Conservation (phyloP, 1,284 basidiomycete genomes). For the Puccinia horiana region DNA sequence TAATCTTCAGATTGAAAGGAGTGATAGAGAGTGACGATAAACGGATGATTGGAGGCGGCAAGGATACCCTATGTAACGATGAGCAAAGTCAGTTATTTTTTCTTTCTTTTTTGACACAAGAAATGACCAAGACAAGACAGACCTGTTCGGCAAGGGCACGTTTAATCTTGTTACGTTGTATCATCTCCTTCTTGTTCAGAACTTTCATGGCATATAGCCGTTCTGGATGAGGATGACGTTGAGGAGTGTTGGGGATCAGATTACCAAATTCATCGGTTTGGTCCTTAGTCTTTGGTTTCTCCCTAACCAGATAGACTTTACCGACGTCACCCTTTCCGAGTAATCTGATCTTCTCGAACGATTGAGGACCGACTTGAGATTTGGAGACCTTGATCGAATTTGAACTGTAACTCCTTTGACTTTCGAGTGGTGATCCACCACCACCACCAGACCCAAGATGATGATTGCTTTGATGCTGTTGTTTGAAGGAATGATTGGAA, state of each 20-base stretch:
- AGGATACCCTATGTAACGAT: slow-evolving; percentile 77
- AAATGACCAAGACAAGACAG: background rate
- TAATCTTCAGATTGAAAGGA: slow-evolving; percentile 97
- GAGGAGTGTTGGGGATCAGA: background rate
- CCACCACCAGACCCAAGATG: background rate
- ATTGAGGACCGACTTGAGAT: slow-evolving; percentile 86
- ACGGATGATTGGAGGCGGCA: slow-evolving; percentile 92
- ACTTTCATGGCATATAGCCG: slow-evolving; percentile 64
- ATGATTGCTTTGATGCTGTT: background rate
- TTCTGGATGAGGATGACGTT: background rate
- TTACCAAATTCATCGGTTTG: slow-evolving; percentile 62
- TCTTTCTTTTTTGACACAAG: background rate
- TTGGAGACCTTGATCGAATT: slow-evolving; percentile 83
- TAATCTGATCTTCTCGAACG: slow-evolving; percentile 91
- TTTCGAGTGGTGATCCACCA: slow-evolving; percentile 57
- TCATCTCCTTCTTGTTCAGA: slow-evolving; percentile 95
- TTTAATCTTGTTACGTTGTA: slow-evolving; percentile 97
- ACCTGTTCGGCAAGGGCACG: slow-evolving; percentile 87
- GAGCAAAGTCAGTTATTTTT: no score
- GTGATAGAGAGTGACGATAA: slow-evolving; percentile 95
- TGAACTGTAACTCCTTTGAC: slow-evolving; percentile 90
- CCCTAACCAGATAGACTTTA: slow-evolving; percentile 89
- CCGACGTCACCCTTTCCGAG: slow-evolving; percentile 94
- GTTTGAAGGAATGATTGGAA: background rate
- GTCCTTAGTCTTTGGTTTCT: slow-evolving; percentile 98